Conservation (phyloP, 139 green algal genomes). For the Microglena sp. region DNA sequence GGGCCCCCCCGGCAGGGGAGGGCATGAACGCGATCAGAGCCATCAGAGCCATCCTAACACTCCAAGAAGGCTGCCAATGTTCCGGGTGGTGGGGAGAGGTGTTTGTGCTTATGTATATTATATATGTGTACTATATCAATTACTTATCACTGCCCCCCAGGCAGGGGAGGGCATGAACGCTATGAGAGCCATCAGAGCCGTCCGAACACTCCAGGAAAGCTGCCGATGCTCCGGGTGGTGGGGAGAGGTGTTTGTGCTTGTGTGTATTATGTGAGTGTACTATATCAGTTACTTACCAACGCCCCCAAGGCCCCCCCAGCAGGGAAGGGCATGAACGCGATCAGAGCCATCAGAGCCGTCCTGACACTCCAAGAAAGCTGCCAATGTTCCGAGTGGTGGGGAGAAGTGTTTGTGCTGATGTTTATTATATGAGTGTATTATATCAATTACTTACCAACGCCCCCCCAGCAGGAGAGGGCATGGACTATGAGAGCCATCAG, state of each 20-base stretch:
- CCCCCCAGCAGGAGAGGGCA: too few species aligned
- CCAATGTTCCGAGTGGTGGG: conserved; percentile 95
- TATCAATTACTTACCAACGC: too few species aligned
- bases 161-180: conserved; percentile 93
- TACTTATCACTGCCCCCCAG: too few species aligned
- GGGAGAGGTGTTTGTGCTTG: too few species aligned
- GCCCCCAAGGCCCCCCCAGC: conserved; percentile 83
- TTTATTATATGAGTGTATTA: too few species aligned
- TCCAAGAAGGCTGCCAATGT: conserved; percentile 97
- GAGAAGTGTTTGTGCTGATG: too few species aligned
- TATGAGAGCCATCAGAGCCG: conserved; percentile 82
- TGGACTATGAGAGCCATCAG: conserved; percentile 90
- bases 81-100: conserved; percentile 96
- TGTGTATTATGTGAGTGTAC: too few species aligned
- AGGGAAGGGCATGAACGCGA: conserved; percentile 90
- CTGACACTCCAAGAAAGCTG: conserved; percentile 94
- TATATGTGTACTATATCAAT: too few species aligned
- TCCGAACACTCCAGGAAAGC: conserved; percentile 92
- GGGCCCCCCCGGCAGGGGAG: conserved; percentile 76
- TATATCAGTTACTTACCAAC: conserved; percentile 59
- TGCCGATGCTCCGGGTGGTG: conserved; percentile 98
- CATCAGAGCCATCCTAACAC: conserved; percentile 82
- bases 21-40: conserved; percentile 94
- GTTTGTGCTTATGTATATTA: too few species aligned
- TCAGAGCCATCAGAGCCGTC: conserved; percentile 83